Evolutionary conservation across 768 basidiomycete genomes (phyloP).

Genomic region (Hebeloma cylindrosporum): DNA sequence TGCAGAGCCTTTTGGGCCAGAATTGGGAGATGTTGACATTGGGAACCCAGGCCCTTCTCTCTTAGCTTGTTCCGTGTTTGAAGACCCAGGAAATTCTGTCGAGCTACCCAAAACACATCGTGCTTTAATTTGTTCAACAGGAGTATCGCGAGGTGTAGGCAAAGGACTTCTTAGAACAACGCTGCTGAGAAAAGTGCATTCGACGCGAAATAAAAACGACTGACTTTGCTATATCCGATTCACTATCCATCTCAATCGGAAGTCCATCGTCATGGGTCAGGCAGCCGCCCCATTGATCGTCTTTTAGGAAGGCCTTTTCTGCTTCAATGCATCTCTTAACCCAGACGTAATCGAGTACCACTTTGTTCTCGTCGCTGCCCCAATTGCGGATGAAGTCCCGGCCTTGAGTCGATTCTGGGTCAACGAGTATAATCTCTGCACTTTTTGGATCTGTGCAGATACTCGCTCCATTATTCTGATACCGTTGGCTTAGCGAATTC

Average conservation of each 20-base stretch:
- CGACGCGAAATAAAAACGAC: slow-evolving; percentile 23
- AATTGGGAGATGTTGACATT: too few relatives aligned
- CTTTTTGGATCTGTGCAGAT: slow-evolving; percentile 51
- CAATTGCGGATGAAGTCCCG: slow-evolving; percentile 58
- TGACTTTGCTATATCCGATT: slow-evolving; percentile 47
- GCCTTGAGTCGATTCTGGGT: slow-evolving; percentile 51
- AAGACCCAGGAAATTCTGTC: not conserved
- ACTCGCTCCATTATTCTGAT: slow-evolving; percentile 55
- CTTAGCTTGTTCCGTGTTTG: too few relatives aligned
- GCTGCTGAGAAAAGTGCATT: slow-evolving; percentile 18
- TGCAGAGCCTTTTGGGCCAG: too few relatives aligned
- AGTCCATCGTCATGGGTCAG: slow-evolving; percentile 41
- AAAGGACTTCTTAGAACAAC: slow-evolving; percentile 54
- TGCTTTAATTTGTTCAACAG: slow-evolving; percentile 30
- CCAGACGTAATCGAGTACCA: slow-evolving; percentile 57
- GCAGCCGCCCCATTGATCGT: slow-evolving; percentile 55
- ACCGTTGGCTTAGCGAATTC: slow-evolving; percentile 5
- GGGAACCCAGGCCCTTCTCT: too few relatives aligned
- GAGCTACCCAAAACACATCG: not conserved
- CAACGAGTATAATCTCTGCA: slow-evolving; percentile 60
- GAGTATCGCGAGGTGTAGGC: slow-evolving; percentile 62
- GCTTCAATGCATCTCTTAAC: slow-evolving; percentile 43
- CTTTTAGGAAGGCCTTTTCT: slow-evolving; percentile 43
- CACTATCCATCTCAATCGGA: slow-evolving; percentile 37
- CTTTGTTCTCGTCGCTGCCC: slow-evolving; percentile 50